Evolutionary conservation across 2,329 filamentous ascomycete species (phyloP).

Genomic region (Leptographium procerum): DNA sequence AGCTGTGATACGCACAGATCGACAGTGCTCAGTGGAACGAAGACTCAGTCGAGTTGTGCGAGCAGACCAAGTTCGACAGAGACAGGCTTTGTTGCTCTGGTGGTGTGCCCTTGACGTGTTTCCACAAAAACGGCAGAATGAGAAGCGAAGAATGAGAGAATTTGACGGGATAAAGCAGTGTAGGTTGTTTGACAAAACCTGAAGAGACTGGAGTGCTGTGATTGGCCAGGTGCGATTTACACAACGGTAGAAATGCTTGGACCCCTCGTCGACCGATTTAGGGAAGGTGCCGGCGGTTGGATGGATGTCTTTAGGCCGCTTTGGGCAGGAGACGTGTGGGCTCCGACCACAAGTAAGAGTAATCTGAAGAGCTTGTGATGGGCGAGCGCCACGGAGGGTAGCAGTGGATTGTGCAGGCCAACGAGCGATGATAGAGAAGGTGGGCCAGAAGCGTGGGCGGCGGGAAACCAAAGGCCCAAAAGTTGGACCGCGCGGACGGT

Average conservation of each 20-base stretch:
- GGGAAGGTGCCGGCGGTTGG: constrained; percentile 14
- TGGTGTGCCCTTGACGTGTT: background rate
- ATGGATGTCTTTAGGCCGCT: constrained; percentile 4
- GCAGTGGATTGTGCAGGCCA: background rate
- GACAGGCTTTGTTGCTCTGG: background rate
- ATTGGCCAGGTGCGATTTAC: constrained; percentile 5
- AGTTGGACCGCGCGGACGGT: background rate
- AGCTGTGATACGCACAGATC: constrained; percentile 8
- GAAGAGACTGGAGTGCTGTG: background rate
- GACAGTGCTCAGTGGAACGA: background rate
- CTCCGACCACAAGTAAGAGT: background rate
- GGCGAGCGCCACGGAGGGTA: background rate
- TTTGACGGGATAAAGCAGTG: background rate
- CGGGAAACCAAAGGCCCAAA: background rate
- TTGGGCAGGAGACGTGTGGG: background rate
- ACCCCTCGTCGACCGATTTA: constrained; percentile 11
- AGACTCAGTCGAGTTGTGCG: background rate
- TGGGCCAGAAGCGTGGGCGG: background rate
- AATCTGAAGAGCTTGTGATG: constrained; percentile 3
- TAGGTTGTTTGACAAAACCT: background rate
- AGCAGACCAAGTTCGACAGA: background rate
- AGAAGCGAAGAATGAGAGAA: background rate
- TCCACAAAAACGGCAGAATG: background rate
- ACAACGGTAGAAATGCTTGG: background rate
- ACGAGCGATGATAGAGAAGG: background rate